Base-by-base conservation (phyloP, 148 eudicot genomes). In the Chenopodium quinoa region DNA sequence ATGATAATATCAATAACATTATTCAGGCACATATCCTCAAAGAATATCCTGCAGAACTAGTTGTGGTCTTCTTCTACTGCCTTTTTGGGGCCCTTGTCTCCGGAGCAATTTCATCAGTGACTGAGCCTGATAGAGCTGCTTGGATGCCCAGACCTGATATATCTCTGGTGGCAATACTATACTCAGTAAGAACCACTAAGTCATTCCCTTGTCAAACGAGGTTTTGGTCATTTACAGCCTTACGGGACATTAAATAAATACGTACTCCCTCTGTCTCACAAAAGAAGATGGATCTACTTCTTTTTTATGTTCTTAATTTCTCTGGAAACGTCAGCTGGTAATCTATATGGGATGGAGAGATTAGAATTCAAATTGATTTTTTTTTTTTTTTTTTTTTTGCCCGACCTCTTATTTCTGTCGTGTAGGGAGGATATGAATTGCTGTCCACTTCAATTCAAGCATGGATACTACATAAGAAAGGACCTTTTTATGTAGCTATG, bases 401-500 rank as follows among this genome's bases (percentile, higher is more conserved):
- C 37, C 37, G 37, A 34, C 37, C 37, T 34, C 37, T 34, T 2
- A 34, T 34, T 2, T 29, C 62, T 70, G 1, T 47, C 27, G 16
- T 22, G 12, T 8, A 67, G 52, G 7, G 32, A 91, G 92, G 91
- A 92, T 17, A 5, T 91, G 12, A 70, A n/a, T 82, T 50, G 72
- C 63, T 92, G 84, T 82, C 82, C 54, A 89, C 87, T 71, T 80
- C 87, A 7, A 63, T 91, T 32, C 92, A 88, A 48, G 83, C 92
- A 19, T 94, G 94, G 92, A 88, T 86, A 29, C 60, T 92, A 54
- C 90, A 78, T 14, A 29, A 84, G 48, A 92, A 87, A 77, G 98
- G 95, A 17, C 98, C 98, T 7, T 91, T 94, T 60, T 94, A 88
- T 67, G 86, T 94, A 22, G 91, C 97, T 20, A 87, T 92, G 94